phyloP scores from a whole-genome alignment of 2,329 filamentous ascomycete genomes.

The Ustulina deusta region DNA sequence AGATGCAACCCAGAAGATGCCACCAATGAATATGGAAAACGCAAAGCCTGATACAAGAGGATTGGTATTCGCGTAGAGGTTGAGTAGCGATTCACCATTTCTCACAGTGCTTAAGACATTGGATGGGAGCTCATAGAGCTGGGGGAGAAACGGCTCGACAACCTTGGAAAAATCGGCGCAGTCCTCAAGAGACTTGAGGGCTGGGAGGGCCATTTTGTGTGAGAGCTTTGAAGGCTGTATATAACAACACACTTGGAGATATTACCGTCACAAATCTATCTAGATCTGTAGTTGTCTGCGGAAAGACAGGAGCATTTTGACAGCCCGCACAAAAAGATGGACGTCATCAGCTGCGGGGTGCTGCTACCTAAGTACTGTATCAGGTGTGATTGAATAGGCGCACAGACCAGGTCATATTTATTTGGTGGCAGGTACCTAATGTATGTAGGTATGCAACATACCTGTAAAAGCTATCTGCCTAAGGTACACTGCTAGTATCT shows the following conservation, averaged over 20 bases:
- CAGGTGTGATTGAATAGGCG: constrained; percentile 2
- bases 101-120: constrained; percentile 70
- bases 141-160: constrained; percentile 78
- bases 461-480: no score
- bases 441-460: neutral
- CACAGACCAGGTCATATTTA: constrained; percentile 28
- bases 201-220: constrained; percentile 74
- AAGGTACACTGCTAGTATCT: no score
- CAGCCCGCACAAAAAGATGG: constrained; percentile 13
- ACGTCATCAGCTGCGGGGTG: constrained; percentile 33
- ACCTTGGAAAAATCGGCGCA: constrained; percentile 81
- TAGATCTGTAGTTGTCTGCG: constrained; percentile 1
- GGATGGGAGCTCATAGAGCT: constrained; percentile 76
- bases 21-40: constrained; percentile 76
- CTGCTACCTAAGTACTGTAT: neutral
- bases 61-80: constrained; percentile 86
- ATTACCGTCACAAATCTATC: constrained; percentile 1
- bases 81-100: constrained; percentile 71
- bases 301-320: neutral
- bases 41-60: constrained; percentile 82
- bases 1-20: constrained; percentile 78
- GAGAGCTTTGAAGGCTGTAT: neutral
- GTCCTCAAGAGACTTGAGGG: constrained; percentile 76
- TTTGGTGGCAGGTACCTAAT: neutral
- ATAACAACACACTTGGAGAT: constrained; percentile 12